These are phyloP conservation scores for Colletotrichum chlorophyti DNA, from an alignment of 2,329 filamentous ascomycete genomes.

Conservation along the genomic window DNA sequence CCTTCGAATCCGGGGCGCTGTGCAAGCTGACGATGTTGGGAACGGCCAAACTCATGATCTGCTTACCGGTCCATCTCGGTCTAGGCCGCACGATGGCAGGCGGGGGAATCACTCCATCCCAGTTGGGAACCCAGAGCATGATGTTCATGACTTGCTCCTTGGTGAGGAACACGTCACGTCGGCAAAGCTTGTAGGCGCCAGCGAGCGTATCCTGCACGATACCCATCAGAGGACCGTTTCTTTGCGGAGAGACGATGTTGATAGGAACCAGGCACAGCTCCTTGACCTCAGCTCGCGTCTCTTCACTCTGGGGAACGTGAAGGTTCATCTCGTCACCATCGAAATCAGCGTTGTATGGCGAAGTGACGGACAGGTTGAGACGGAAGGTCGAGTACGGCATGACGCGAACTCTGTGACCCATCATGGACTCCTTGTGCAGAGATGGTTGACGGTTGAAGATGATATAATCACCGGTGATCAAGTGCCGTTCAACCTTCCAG, in stretches of 20 bases:
- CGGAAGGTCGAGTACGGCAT: constrained; percentile 99
- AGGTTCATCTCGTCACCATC: constrained; percentile 99
- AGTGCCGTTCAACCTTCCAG: constrained; percentile 98
- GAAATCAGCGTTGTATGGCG: constrained; percentile 99
- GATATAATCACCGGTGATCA: constrained; percentile 96
- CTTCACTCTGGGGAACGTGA: constrained; percentile 97
- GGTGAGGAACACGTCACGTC: constrained; percentile 87
- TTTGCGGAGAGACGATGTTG: constrained; percentile 97
- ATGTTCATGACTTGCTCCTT: constrained; percentile 96
- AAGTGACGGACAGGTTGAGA: constrained; percentile 95
- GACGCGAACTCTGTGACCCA: constrained; percentile 96
- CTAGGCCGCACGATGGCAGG: constrained; percentile 94
- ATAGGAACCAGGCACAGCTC: constrained; percentile 97
- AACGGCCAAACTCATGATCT: constrained; percentile 93
- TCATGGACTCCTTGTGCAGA: constrained; percentile 99
- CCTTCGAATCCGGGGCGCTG: constrained; percentile 65
- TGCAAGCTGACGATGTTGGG: constrained; percentile 85
- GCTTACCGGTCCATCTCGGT: constrained; percentile 97
- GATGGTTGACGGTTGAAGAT: constrained; percentile 99
- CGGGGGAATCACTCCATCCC: constrained; percentile 93
- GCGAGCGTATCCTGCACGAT: constrained; percentile 98
- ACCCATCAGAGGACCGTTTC: constrained; percentile 98
- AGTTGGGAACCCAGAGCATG: constrained; percentile 95
- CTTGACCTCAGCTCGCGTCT: constrained; percentile 92
- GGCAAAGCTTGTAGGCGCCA: constrained; percentile 95